A percentile compares a stretch with the other conserved stretches of the same genome.
Conservation (phyloP, 1,284 basidiomycete genomes). For the Agaricales sp. region DNA sequence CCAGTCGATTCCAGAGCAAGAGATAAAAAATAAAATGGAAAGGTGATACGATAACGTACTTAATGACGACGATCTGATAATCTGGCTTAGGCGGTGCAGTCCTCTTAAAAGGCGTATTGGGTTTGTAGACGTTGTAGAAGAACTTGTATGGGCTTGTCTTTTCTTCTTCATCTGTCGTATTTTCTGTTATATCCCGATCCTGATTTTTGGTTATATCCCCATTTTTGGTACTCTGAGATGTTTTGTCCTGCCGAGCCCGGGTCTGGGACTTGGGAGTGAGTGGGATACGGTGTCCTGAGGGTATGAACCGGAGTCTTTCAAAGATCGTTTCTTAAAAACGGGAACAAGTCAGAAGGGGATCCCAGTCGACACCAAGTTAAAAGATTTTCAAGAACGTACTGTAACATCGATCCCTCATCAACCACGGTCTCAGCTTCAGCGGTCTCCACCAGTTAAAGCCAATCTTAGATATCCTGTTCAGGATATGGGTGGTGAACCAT, state of each 20-base stretch:
- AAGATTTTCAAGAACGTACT: no score
- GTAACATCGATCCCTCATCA: slow-evolving; percentile 35
- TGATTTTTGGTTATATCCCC: no score
- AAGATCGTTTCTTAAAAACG: slow-evolving; percentile 66
- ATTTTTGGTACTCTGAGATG: no score
- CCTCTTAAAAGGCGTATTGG: slow-evolving; percentile 76
- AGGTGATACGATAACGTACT: slow-evolving; percentile 41
- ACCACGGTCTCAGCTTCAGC: slow-evolving; percentile 31
- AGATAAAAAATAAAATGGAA: neutral
- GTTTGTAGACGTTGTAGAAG: slow-evolving; percentile 93
- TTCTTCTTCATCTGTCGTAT: no score
- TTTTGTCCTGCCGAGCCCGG: slow-evolving; percentile 10
- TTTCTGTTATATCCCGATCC: no score
- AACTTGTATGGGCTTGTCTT: slow-evolving; percentile 62
- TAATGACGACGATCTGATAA: slow-evolving; percentile 79
- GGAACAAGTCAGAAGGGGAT: no score
- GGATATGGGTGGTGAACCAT: slow-evolving; percentile 5
- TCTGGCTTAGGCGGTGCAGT: slow-evolving; percentile 75
- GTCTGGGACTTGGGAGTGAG: slow-evolving; percentile 20
- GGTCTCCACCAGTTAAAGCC: slow-evolving; percentile 55
- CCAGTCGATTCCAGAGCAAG: no score
- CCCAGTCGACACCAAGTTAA: no score
- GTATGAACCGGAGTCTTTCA: slow-evolving; percentile 64
- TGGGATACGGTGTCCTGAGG: slow-evolving; percentile 45
- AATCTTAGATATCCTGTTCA: slow-evolving; percentile 23